Evolutionary conservation across 768 basidiomycete genomes (phyloP).

Genomic region (Trametes cinnabarina): DNA sequence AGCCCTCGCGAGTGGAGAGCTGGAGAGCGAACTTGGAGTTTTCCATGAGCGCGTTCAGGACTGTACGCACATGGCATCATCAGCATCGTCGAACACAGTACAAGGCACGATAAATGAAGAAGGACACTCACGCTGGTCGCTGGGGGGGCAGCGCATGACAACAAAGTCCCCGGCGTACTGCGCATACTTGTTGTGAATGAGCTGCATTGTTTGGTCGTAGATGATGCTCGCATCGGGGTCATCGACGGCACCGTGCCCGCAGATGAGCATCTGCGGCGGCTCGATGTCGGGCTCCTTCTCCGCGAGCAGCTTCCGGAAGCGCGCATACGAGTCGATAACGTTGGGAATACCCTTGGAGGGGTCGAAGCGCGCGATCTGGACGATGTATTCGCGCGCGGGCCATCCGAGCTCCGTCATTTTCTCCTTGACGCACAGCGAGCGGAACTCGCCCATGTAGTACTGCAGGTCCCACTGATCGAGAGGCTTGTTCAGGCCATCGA

Average conservation of each 20-base stretch:
- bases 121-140: slow-evolving; percentile 67
- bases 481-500: slow-evolving; percentile 95
- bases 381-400: slow-evolving; percentile 81
- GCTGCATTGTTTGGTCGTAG: slow-evolving; percentile 72
- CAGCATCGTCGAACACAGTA: slow-evolving; percentile 3
- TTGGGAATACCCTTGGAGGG: slow-evolving; percentile 81
- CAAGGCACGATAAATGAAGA: neutral
- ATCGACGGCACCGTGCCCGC: slow-evolving; percentile 92
- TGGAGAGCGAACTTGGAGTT: slow-evolving; percentile 89
- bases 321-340: slow-evolving; percentile 84
- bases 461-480: slow-evolving; percentile 78
- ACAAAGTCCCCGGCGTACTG: slow-evolving; percentile 41
- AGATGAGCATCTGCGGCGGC: slow-evolving; percentile 73
- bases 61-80: slow-evolving; percentile 34
- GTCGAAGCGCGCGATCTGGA: slow-evolving; percentile 95
- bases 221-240: slow-evolving; percentile 94
- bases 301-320: slow-evolving; percentile 69
- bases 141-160: slow-evolving; percentile 69
- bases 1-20: slow-evolving; percentile 91
- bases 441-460: slow-evolving; percentile 89
- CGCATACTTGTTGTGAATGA: slow-evolving; percentile 42
- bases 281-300: slow-evolving; percentile 46
- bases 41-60: slow-evolving; percentile 85
- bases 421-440: slow-evolving; percentile 73
- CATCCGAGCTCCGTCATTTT: slow-evolving; percentile 78